Percentiles rank a stretch among this genome's conserved stretches.
Conservation (phyloP, 208 protist genomes). For the Lotmaria passim region DNA sequence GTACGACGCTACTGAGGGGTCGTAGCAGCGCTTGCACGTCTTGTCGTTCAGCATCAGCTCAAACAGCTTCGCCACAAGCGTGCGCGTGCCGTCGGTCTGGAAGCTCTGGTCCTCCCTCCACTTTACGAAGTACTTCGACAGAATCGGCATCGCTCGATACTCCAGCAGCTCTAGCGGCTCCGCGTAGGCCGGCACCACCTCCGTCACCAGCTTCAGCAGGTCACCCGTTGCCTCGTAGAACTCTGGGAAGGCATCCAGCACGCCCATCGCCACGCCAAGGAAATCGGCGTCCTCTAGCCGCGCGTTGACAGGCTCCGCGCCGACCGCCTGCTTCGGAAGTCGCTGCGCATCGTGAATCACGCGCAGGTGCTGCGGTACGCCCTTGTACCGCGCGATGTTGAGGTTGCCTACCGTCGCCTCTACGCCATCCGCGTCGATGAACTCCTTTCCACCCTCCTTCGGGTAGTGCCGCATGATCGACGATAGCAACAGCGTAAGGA, state of each 20-base stretch:
- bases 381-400: conserved; percentile 89
- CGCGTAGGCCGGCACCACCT: conserved; percentile 67
- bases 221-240: conserved; percentile 81
- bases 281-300: conserved; percentile 83
- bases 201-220: conserved; percentile 54
- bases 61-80: conserved; percentile 65
- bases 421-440: conserved; percentile 76
- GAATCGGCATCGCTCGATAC: conserved; percentile 87
- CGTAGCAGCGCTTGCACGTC: conserved; percentile 82
- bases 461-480: conserved; percentile 89
- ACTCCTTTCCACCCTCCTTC: conserved; percentile 76
- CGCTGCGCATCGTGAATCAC: conserved; percentile 77
- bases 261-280: conserved; percentile 77
- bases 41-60: conserved; percentile 77
- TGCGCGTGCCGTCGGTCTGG: conserved; percentile 74
- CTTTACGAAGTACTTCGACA: conserved; percentile 86
- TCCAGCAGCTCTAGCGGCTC: conserved; percentile 78
- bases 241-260: conserved; percentile 86
- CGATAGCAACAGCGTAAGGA: conserved; percentile 81
- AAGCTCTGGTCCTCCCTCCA: conserved; percentile 81
- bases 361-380: conserved; percentile 87
- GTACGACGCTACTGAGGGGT: conserved; percentile 82
- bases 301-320: conserved; percentile 39
- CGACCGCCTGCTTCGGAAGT: conserved; percentile 56
- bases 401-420: conserved; percentile 81